phyloP scores from a whole-genome alignment of 208 protist species.

The Trypanosoma mega region DNA sequence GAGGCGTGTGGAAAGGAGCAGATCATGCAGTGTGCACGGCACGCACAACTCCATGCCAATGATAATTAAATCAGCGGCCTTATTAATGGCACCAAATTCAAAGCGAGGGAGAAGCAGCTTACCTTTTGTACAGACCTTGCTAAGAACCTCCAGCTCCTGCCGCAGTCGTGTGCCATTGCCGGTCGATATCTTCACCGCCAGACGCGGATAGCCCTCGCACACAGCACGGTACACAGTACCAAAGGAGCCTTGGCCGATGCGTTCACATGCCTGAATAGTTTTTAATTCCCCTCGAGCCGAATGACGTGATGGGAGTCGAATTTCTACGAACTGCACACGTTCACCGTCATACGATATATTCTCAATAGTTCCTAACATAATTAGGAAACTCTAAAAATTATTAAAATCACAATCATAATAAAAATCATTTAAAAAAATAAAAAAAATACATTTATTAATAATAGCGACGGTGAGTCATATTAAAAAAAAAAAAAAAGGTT shows the following conservation, averaged over 20 bases:
- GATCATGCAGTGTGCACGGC: constrained; percentile 84
- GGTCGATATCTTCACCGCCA: constrained; percentile 85
- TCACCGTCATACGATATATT: constrained; percentile 76
- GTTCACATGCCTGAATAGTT: constrained; percentile 66
- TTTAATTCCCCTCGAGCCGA: constrained; percentile 31
- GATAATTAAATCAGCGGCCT: constrained; percentile 69
- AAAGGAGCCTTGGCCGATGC: constrained; percentile 86
- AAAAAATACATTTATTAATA: constrained; percentile 4
- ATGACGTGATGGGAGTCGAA: constrained; percentile 62
- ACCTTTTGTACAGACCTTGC: constrained; percentile 81
- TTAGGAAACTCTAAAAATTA: neutral
- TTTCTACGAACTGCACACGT: constrained; percentile 56
- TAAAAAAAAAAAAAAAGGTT: neutral
- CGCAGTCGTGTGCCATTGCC: constrained; percentile 76
- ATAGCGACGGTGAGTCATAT: neutral
- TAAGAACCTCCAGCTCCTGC: constrained; percentile 81
- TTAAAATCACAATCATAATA: neutral
- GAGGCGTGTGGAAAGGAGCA: constrained; percentile 72
- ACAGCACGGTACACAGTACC: constrained; percentile 85
- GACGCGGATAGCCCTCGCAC: constrained; percentile 56
- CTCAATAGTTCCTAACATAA: constrained; percentile 80
- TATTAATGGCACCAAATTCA: constrained; percentile 88
- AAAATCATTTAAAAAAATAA: neutral
- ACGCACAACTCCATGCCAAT: constrained; percentile 90
- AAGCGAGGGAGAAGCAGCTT: constrained; percentile 81